phyloP scores from a whole-genome alignment of 1,139 yeast genomes.

The Wickerhamiella pararugosa region DNA sequence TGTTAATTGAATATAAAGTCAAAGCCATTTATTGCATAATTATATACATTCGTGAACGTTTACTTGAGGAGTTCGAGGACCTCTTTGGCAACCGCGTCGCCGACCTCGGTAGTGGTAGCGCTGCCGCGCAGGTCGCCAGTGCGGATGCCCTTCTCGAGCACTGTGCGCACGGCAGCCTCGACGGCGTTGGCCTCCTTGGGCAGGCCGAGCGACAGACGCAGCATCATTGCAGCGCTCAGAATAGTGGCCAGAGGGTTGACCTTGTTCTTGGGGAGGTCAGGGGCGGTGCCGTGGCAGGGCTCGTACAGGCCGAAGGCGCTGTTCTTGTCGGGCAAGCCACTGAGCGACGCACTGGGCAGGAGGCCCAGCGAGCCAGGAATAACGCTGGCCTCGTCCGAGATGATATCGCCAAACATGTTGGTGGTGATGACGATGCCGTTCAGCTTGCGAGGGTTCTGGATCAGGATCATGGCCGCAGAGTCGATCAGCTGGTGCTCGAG shows the following conservation, averaged over 20 bases:
- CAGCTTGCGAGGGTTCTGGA: conserved; percentile 75
- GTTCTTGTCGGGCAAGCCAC: conserved; percentile 88
- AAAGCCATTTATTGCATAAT: background rate
- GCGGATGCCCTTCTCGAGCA: conserved; percentile 68
- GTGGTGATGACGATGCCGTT: conserved; percentile 87
- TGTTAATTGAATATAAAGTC: background rate
- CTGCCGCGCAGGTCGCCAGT: conserved; percentile 85
- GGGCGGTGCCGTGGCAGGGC: conserved; percentile 98
- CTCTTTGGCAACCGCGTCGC: conserved; percentile 74
- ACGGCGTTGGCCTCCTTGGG: conserved; percentile 75
- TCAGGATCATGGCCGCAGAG: conserved; percentile 95
- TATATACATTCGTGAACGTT: background rate
- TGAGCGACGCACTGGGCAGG: conserved; percentile 89
- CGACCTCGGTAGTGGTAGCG: conserved; percentile 72
- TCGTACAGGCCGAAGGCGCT: conserved; percentile 90
- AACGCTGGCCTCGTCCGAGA: conserved; percentile 93
- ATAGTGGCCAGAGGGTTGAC: conserved; percentile 94
- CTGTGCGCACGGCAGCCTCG: conserved; percentile 75
- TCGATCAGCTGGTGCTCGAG: conserved; percentile 91
- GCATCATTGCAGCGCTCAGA: conserved; percentile 93
- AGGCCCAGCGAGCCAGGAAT: conserved; percentile 95
- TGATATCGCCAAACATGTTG: conserved; percentile 96
- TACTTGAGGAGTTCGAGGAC: conserved; percentile 40
- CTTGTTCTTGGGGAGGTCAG: conserved; percentile 73
- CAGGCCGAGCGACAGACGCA: conserved; percentile 71